Base-by-base conservation (phyloP, 352 stramenopile species). In the Globisporangium yorkense region DNA sequence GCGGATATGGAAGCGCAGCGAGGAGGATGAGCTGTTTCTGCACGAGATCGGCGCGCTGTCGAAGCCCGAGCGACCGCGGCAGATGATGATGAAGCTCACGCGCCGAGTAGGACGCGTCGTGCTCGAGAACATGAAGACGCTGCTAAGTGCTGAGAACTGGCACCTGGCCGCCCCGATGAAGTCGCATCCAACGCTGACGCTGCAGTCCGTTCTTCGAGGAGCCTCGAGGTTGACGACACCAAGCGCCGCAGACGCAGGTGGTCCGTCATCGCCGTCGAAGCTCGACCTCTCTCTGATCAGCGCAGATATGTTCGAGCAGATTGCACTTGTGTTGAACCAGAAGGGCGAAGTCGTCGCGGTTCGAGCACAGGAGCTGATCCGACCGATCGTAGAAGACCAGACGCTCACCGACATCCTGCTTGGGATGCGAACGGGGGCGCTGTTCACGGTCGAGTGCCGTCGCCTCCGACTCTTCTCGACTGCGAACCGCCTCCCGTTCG, bases 261-360 rank as follows among this genome's bases (percentile, higher is more conserved):
- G 3, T 9, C 29, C 16, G n/a, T 12, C 13, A 12, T 54, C 57
- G 0, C 37, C 24, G 37, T 31, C 43, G 13, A 51, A 45, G 18
- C 33, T 1, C 5, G 35, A 55, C 56, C 52, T 51, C 20, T 46
- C 54, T 3, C 40, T 46, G 10, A 13, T 33, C 10, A 43, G 59
- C 0, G 51, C 63, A 6, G 71, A 79, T 39, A 20, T 86, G 49
- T 87, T 73, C 51, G 78, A 88, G 48, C 59, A 72, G 7, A 82
- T 87, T 56, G 77, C 72, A 27, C 52, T 72, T 50, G 76, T 88
- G 16, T 82, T 68, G 54, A 75, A 64, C 16, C 50, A 51, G 5
- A 53, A 61, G 18, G 62, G 78, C 1, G 78, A 84, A 47, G 78
- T 88, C 27, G 76, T 88, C 24, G 78, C 74, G 0, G 50, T 88